Conservation (phyloP, 345 rosid species). For the Brassica nigra region DNA sequence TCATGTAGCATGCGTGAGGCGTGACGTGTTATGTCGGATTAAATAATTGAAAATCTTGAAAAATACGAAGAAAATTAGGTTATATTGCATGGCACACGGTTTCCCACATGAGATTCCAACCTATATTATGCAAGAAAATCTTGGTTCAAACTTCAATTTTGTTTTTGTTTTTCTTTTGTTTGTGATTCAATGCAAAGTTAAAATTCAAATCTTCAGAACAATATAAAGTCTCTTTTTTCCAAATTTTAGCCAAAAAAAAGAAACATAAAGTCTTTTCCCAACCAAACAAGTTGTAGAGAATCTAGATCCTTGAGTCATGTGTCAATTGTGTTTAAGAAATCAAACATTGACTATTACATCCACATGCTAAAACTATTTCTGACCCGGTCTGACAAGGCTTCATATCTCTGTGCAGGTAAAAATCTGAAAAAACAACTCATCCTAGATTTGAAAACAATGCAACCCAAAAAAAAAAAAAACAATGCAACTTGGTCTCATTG, state of each 20-base stretch:
- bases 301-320: neutral
- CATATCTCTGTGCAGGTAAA: conserved; percentile 6
- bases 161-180: neutral
- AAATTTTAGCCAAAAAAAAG: too few species aligned
- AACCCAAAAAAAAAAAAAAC: too few species aligned
- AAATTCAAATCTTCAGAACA: conserved; percentile 5
- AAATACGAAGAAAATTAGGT: conserved; percentile 23
- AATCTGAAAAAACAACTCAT: conserved; percentile 10
- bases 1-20: conserved; percentile 40
- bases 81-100: conserved; percentile 28
- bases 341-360: conserved; percentile 37
- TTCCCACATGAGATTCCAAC: conserved; percentile 29
- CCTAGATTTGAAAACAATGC: conserved; percentile 28
- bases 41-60: neutral
- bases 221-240: neutral
- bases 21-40: conserved; percentile 38
- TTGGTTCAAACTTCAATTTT: conserved; percentile 3
- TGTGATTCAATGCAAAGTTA: neutral
- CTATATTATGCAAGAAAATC: conserved; percentile 19
- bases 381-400: conserved; percentile 27
- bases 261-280: neutral
- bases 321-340: neutral
- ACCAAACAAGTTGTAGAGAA: neutral
- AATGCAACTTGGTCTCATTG: conserved; percentile 30
- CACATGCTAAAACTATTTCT: conserved; percentile 17